Base-by-base conservation (phyloP, 2,329 filamentous ascomycete species). In the Arthroderma sp. region DNA sequence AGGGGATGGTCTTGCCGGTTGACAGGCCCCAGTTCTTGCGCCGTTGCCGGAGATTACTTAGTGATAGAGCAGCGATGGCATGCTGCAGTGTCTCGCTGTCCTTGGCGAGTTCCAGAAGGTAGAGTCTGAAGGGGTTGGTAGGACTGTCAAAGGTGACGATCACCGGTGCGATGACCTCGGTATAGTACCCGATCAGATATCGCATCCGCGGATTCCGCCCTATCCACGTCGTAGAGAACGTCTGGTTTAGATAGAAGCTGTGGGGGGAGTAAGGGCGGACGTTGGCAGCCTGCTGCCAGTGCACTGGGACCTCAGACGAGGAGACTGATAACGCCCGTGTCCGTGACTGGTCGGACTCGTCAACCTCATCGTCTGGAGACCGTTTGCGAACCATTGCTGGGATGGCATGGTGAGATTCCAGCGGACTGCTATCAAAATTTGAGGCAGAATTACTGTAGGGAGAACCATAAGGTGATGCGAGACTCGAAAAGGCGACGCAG, bases 111-210 rank as follows among this genome's bases (percentile, higher is more conserved):
- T 83, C 83, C 59, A 95, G 78, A 57, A 96, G 83, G 67, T 94
- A 86, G 64, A 85, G 83, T 60, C 90, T 81, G 69, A 91, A 96
- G 0, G 91, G 91, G 69, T 95, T 96, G 61, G 79, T 80, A 1
- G 87, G 86, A 9, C 85, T 85, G 68, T 97, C 91, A 69, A 95
- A 90, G 63, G 90, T 88, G 54, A 96, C 90, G 72, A 96, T 87
- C 59, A 89, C 88, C 4, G 88, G 88, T 63, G 90, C 93, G 74
- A 97, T 91, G 67, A 88, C 87, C 70, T 89, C 90, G 67, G 91
- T 86, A 72, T 95, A 96, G 72, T 95, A 95, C 68, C 94, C 87
- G 76, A 96, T 86, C 67, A 95, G 85, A 72, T 87, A 94, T 63
- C 87, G 85, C 76, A 95, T 86, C 67, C 89, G 86, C 59, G 85